Base-by-base conservation (phyloP, 495 filamentous ascomycete species). In the Hypoxylon trugodes region DNA sequence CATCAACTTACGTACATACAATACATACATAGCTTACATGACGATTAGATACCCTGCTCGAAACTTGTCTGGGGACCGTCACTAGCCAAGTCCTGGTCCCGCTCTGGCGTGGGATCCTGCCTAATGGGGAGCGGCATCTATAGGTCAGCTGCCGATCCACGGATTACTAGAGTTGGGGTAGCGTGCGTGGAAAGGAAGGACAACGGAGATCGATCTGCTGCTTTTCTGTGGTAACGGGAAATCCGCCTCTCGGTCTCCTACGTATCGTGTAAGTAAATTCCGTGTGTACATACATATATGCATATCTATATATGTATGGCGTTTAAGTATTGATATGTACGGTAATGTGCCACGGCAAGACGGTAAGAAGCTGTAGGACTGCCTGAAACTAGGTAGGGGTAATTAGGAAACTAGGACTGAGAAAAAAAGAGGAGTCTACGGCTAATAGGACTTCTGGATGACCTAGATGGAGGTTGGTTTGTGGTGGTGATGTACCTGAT, bases 161-260 rank as follows among this genome's bases (percentile, higher is more conserved):
- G 61, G 61, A 30, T 45, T 66, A 66, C 62, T 56, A 43, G 56
- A 66, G 36, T 66, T 51, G 62, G 62, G 42, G 55, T 66, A 66
- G 61, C 54, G 61, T 22, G 42, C 49, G 8, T 40, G 28, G 4
- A 26, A 26, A 22, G 41, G 28, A 24, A 26, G 18, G 6, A 50
- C 30, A 45, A 26, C 25, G 12, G n/a, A 55, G 26, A 63, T 63
- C 19, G 59, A 56, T 56, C 36, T 55, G 59, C 22, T 37, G 30
- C 45, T 38, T 18, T n/a, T n/a, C n/a, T 32, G 32, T 32, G 30
- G 42, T 49, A 56, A 25, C 24, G 40, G 42, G 51, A n/a, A 62
- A 43, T 52, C 38, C 45, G 45, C 46, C 41, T 40, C 45, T 63
- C 60, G 60, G 60, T 57, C 51, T 49, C 33, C 43, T 40, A 38